phyloP scores from a whole-genome alignment of 495 filamentous ascomycete species.

The Aspergillus kassunensis region DNA sequence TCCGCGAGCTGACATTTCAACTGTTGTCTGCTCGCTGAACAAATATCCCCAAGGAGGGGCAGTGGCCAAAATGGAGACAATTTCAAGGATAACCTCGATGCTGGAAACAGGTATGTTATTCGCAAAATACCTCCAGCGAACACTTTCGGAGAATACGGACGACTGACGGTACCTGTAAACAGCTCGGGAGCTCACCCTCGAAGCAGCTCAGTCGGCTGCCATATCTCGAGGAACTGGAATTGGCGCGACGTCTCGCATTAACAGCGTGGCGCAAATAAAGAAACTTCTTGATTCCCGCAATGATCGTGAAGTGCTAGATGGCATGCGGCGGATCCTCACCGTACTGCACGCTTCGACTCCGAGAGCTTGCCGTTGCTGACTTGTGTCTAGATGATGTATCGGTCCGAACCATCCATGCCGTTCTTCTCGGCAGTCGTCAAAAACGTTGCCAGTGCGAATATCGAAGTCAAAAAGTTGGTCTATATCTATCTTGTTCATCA shows the following conservation, averaged over 20 bases:
- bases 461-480: conserved; percentile 95
- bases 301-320: conserved; percentile 90
- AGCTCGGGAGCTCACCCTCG: conserved; percentile 94
- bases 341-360: conserved; percentile 47
- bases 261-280: conserved; percentile 68
- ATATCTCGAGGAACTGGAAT: conserved; percentile 37
- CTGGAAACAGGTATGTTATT: conserved; percentile 75
- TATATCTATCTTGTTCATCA: conserved; percentile 96
- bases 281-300: conserved; percentile 91
- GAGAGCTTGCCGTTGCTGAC: conserved; percentile 20
- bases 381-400: conserved; percentile 78
- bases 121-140: background rate
- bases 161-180: conserved; percentile 26
- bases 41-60: conserved; percentile 16
- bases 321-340: conserved; percentile 82
- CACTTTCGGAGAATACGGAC: too few species aligned
- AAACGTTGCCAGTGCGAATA: conserved; percentile 84
- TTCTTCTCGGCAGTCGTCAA: conserved; percentile 96
- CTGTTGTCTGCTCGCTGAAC: conserved; percentile 8
- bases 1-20: conserved; percentile 10
- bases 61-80: conserved; percentile 75
- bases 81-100: conserved; percentile 85
- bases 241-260: conserved; percentile 40
- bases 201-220: conserved; percentile 83
- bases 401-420: conserved; percentile 70